Conservation (phyloP, 768 basidiomycete species). For the Phanerochaete carnosa region DNA sequence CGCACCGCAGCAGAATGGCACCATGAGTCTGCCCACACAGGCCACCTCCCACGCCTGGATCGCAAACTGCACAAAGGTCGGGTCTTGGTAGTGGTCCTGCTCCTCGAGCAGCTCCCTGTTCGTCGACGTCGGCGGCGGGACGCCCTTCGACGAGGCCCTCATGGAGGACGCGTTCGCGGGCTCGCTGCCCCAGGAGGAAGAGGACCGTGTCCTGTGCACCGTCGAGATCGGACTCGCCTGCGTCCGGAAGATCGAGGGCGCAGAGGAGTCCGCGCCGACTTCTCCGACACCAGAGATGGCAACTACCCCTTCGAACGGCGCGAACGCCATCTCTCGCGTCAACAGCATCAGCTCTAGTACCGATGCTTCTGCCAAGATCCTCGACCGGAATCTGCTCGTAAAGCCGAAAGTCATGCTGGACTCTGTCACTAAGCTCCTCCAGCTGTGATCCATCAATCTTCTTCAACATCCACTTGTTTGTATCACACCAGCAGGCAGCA, state of each 20-base stretch:
- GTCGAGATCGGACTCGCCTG: slow-evolving; percentile 28
- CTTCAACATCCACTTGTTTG: background rate
- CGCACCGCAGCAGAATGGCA: slow-evolving; percentile 32
- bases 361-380: background rate
- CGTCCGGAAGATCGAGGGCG: slow-evolving; percentile 11
- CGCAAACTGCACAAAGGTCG: slow-evolving; percentile 34
- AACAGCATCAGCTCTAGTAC: background rate
- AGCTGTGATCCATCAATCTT: background rate
- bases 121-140: slow-evolving; percentile 7
- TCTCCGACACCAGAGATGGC: background rate
- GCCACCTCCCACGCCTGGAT: slow-evolving; percentile 35
- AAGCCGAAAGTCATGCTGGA: slow-evolving; percentile 29
- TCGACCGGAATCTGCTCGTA: slow-evolving; percentile 20
- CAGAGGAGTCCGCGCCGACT: background rate
- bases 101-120: background rate
- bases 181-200: slow-evolving; percentile 14
- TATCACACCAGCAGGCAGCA: background rate
- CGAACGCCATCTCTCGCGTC: background rate
- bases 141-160: slow-evolving; percentile 21
- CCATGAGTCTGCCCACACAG: slow-evolving; percentile 28
- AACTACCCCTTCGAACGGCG: background rate
- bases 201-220: slow-evolving; percentile 24
- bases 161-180: slow-evolving; percentile 26
- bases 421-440: slow-evolving; percentile 9
- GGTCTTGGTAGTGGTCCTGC: too few relatives aligned